Conservation (phyloP, 2,329 filamentous ascomycete species). For the Cordyceps tenuipes region DNA sequence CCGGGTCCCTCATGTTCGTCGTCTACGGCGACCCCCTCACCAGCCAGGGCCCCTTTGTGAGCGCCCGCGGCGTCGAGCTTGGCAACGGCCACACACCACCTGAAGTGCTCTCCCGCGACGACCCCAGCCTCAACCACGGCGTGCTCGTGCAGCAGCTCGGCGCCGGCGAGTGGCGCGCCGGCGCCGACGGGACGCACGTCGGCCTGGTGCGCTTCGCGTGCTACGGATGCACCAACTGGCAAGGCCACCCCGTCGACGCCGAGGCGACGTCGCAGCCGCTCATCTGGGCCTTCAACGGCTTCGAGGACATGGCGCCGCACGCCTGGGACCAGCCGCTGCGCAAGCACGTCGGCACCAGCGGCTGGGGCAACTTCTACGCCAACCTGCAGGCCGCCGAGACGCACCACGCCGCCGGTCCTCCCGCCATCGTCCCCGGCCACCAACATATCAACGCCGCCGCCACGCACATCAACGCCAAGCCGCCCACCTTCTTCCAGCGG, state of each 20-base stretch:
- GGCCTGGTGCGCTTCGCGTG: background rate
- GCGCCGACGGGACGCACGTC: background rate
- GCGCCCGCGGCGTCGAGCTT: slow-evolving; percentile 8
- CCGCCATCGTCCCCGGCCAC: background rate
- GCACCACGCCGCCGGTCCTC: slow-evolving; percentile 2
- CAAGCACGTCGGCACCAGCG: slow-evolving; percentile 9
- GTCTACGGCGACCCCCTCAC: slow-evolving; percentile 11
- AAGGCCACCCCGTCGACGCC: slow-evolving; percentile 2
- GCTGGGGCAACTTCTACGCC: slow-evolving; percentile 11
- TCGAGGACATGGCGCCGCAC: slow-evolving; percentile 10
- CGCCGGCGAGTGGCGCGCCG: background rate
- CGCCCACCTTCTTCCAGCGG: background rate
- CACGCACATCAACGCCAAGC: background rate
- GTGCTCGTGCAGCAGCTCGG: slow-evolving; percentile 8
- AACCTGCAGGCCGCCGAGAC: slow-evolving; percentile 6
- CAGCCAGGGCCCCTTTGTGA: slow-evolving; percentile 3
- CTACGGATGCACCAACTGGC: slow-evolving; percentile 10
- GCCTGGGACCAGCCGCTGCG: slow-evolving; percentile 5
- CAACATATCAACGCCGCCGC: background rate
- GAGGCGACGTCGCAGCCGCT: slow-evolving; percentile 6
- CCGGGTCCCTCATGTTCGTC: slow-evolving; percentile 11
- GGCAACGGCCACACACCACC: slow-evolving; percentile 1
- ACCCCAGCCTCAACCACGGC: background rate
- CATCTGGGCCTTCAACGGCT: slow-evolving; percentile 10
- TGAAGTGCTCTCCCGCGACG: background rate